Conservation (phyloP, 1,284 basidiomycete species). For the Microbotryum saponariae region DNA sequence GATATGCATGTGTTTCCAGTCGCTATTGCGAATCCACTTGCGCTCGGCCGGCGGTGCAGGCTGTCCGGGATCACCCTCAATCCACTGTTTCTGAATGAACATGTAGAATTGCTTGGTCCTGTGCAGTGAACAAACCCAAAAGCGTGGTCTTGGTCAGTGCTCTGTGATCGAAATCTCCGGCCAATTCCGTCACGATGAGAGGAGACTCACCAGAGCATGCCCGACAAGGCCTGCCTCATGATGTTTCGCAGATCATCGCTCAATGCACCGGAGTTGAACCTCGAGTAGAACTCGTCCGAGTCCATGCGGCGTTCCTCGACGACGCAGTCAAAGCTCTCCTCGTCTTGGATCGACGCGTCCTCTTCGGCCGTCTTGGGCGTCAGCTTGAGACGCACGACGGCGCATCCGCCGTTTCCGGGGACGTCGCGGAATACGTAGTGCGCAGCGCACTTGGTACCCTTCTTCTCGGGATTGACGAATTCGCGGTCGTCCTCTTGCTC, state of each 20-base stretch:
- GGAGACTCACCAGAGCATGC: conserved; percentile 77
- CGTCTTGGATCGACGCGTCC: conserved; percentile 75
- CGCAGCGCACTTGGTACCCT: conserved; percentile 85
- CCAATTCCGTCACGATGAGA: neutral
- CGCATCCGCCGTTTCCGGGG: conserved; percentile 84
- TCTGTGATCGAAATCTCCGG: neutral
- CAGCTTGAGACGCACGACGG: conserved; percentile 88
- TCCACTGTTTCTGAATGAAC: conserved; percentile 93
- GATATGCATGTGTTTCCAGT: conserved; percentile 91
- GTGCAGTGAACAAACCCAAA: neutral
- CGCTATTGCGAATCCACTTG: conserved; percentile 78
- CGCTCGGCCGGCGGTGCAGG: conserved; percentile 86
- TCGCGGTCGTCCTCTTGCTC: conserved; percentile 36
- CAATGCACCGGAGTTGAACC: conserved; percentile 69
- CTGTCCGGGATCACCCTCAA: conserved; percentile 87
- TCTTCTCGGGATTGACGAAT: conserved; percentile 79
- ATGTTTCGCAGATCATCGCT: conserved; percentile 89
- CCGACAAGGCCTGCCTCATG: conserved; percentile 91
- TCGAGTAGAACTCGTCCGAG: conserved; percentile 89
- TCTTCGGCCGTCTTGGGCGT: conserved; percentile 67
- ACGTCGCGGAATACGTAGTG: conserved; percentile 84
- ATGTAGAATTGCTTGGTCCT: conserved; percentile 90
- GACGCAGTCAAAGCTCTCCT: conserved; percentile 77
- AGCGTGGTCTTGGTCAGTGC: too few relatives aligned
- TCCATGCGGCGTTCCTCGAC: conserved; percentile 84